Evolutionary conservation across 2,329 filamentous ascomycete species (phyloP), one percentile per base, ranked within the genome.

Genomic region (Pestalotiopsis fici): DNA sequence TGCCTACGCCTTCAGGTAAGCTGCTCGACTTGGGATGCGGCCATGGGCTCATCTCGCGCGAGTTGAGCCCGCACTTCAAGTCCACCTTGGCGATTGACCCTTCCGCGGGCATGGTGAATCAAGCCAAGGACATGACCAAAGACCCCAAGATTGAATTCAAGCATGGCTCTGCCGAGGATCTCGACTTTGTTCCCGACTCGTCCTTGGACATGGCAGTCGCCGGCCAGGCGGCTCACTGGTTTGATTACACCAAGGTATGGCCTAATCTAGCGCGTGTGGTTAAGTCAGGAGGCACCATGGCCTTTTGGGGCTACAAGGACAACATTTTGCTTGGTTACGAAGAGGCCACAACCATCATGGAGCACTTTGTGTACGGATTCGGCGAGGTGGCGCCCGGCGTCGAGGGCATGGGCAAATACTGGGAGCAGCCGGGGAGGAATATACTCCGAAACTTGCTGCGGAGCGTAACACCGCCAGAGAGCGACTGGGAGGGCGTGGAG

Each of bases 251-350:
- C 7, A 81, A 79, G 50, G 82, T 85, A 3, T 91, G 87, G 86
- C 82, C 82, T 0, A 85, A 87, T 72, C 74, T 91, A 67, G 79
- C 78, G 11, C 82, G 87, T 13, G 83, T 88, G 7, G 78, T 90
- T 54, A 81, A 85, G 61, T 75, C 77, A 2, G 86, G 86, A 15
- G 89, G 88, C 18, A 87, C 86, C 0, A 71, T 91, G n/a, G 88
- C 88, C 0, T 88, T 90, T 74, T 91, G 86, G 87, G 88, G 88
- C 2, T 91, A 91, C 76, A 88, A 87, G 72, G 89, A 91, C 76
- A 88, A 87, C 73, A 80, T 88, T 39, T 83, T 91, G 64, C 77
- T 88, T 18, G 84, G 86, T 25, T 83, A 83, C 70, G 83, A 85
- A 6, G 72, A 74, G 39, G 87, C 87, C 18, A 88, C 85, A 27